phyloP scores from a whole-genome alignment of 257 asterid genomes.

The Solanum lignicaule region DNA sequence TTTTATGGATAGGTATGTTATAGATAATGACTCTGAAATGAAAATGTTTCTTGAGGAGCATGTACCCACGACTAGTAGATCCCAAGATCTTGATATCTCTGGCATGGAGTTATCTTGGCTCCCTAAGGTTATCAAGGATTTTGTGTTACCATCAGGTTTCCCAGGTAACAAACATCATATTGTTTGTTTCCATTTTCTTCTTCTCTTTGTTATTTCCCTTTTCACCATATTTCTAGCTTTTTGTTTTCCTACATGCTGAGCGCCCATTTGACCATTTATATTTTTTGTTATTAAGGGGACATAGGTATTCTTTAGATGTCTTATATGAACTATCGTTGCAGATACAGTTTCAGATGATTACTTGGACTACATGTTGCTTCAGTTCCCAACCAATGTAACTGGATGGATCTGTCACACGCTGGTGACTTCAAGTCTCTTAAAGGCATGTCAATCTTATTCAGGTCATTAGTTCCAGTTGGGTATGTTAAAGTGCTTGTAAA shows the following conservation, averaged over 20 bases:
- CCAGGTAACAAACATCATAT: conserved; percentile 43
- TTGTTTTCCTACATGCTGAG: not conserved
- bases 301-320: not conserved
- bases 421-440: conserved; percentile 93
- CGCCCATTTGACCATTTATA: not conserved
- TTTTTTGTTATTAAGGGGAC: not conserved
- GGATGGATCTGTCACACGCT: conserved; percentile 95
- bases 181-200: not conserved
- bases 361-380: conserved; percentile 85
- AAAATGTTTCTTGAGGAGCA: conserved; percentile 44
- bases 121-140: conserved; percentile 56
- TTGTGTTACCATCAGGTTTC: conserved; percentile 77
- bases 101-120: conserved; percentile 45
- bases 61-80: conserved; percentile 14
- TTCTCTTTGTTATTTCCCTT: not conserved
- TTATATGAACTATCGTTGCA: conserved; percentile 21
- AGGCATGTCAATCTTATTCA: conserved; percentile 59
- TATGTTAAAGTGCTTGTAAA: not conserved
- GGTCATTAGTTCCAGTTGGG: conserved; percentile 22
- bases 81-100: conserved; percentile 12
- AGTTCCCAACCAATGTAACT: conserved; percentile 92
- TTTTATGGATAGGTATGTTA: conserved; percentile 41
- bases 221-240: not conserved
- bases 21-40: conserved; percentile 44
- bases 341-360: conserved; percentile 93